Evolutionary conservation across 2,329 filamentous ascomycete genomes (phyloP).

Genomic region (Ophiostoma quercus): DNA sequence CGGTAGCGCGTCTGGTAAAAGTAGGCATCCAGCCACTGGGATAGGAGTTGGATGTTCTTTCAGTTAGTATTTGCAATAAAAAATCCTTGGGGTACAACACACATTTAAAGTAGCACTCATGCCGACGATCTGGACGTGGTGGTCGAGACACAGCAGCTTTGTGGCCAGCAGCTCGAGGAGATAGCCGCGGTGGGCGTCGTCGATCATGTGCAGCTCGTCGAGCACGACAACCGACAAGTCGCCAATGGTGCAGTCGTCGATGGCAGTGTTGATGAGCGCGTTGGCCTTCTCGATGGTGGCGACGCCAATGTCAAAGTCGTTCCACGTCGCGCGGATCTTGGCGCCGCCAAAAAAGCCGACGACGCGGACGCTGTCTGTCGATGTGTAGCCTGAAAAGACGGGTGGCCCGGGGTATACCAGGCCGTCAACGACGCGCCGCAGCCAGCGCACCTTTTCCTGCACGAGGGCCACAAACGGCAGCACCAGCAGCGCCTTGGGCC

Average conservation of each 20-base stretch:
- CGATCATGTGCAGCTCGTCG: conserved; percentile 78
- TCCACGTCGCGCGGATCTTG: conserved; percentile 61
- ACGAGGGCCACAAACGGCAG: conserved; percentile 75
- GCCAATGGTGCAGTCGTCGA: conserved; percentile 63
- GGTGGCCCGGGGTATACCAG: conserved; percentile 35
- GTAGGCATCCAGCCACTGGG: conserved; percentile 64
- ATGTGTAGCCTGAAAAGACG: conserved; percentile 27
- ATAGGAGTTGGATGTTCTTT: conserved; percentile 62
- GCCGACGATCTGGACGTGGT: conserved; percentile 64
- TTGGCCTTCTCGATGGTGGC: conserved; percentile 83
- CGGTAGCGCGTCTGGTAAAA: conserved; percentile 68
- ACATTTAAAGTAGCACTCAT: conserved; percentile 77
- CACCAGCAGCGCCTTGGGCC: conserved; percentile 63
- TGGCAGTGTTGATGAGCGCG: conserved; percentile 64
- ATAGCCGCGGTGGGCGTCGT: conserved; percentile 70
- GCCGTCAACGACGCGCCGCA: conserved; percentile 60
- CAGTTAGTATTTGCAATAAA: neutral
- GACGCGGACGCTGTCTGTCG: conserved; percentile 53
- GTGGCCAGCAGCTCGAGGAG: conserved; percentile 68
- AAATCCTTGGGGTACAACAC: conserved; percentile 30
- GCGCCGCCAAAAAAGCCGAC: conserved; percentile 71
- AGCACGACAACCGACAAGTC: conserved; percentile 63
- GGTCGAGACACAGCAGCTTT: conserved; percentile 63
- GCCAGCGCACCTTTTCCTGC: conserved; percentile 72
- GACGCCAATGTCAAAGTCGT: conserved; percentile 70